Evolutionary conservation across 768 basidiomycete species (phyloP).

Genomic region (Mycena crocata): DNA sequence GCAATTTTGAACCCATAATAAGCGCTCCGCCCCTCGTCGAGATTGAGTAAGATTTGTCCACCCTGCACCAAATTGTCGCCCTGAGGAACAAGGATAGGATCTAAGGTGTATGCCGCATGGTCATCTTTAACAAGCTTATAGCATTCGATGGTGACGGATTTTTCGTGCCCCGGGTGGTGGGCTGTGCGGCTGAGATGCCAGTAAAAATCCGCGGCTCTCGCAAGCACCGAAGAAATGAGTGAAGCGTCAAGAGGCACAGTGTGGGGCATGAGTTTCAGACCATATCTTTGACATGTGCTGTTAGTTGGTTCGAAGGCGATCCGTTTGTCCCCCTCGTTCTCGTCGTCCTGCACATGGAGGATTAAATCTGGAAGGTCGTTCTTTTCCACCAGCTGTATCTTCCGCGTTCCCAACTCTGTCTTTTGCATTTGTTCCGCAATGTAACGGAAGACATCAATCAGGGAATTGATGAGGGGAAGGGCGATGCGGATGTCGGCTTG

Average conservation of each 20-base stretch:
- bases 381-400: too few species aligned
- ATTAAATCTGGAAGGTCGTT: too few species aligned
- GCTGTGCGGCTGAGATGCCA: too few species aligned
- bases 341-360: too few species aligned
- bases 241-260: neutral
- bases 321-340: too few species aligned
- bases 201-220: neutral
- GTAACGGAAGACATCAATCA: neutral
- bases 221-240: neutral
- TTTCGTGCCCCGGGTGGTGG: neutral
- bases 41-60: neutral
- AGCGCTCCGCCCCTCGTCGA: neutral
- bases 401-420: too few species aligned
- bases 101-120: neutral
- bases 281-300: neutral
- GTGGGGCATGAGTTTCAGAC: neutral
- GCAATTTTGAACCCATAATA: neutral
- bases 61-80: neutral
- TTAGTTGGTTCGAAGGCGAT: neutral
- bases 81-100: neutral
- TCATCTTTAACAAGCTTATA: neutral
- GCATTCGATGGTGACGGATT: neutral
- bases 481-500: neutral
- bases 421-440: neutral
- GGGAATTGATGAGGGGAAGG: neutral